A percentile compares a stretch with the other conserved stretches of the same genome.
Conservation (phyloP, 2,329 filamentous ascomycete species). For the Anthostomella pinea region DNA sequence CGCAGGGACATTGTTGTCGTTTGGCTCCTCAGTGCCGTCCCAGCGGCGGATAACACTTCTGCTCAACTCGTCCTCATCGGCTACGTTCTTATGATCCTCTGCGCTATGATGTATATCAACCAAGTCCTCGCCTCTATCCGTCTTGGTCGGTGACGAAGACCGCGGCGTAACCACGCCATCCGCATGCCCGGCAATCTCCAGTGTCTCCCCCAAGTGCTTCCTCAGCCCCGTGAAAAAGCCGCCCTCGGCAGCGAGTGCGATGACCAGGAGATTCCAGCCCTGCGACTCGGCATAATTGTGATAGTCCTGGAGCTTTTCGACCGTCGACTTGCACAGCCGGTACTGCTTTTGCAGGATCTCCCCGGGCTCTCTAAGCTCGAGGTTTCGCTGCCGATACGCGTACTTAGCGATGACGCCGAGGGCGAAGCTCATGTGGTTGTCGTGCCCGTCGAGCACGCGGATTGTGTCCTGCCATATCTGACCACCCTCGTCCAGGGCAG, state of each 20-base stretch:
- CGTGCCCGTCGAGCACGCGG: conserved; percentile 60
- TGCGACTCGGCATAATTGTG: conserved; percentile 55
- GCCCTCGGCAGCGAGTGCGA: conserved; percentile 71
- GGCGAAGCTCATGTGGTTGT: conserved; percentile 38
- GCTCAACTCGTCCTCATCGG: conserved; percentile 26
- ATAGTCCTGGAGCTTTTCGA: conserved; percentile 52
- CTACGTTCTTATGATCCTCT: conserved; percentile 1
- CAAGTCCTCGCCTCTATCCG: conserved; percentile 8
- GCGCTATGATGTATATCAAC: conserved; percentile 14
- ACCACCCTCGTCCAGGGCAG: conserved; percentile 65
- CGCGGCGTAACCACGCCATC: conserved; percentile 17
- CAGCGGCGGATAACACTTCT: conserved; percentile 35
- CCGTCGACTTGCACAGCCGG: conserved; percentile 53
- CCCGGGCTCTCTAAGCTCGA: conserved; percentile 30
- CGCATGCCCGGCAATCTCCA: conserved; percentile 32
- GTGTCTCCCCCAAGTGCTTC: conserved; percentile 46
- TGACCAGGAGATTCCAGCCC: conserved; percentile 72
- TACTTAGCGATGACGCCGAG: conserved; percentile 17
- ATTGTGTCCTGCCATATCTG: conserved; percentile 64
- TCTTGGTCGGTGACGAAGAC: not conserved
- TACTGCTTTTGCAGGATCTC: conserved; percentile 47
- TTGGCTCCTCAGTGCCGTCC: conserved; percentile 31
- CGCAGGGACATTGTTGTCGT: conserved; percentile 42
- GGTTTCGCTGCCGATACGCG: conserved; percentile 16
- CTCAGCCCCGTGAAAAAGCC: conserved; percentile 63